phyloP scores from a whole-genome alignment of 805 yeast species.

The Cyberlindnera xishuangbannaensis region DNA sequence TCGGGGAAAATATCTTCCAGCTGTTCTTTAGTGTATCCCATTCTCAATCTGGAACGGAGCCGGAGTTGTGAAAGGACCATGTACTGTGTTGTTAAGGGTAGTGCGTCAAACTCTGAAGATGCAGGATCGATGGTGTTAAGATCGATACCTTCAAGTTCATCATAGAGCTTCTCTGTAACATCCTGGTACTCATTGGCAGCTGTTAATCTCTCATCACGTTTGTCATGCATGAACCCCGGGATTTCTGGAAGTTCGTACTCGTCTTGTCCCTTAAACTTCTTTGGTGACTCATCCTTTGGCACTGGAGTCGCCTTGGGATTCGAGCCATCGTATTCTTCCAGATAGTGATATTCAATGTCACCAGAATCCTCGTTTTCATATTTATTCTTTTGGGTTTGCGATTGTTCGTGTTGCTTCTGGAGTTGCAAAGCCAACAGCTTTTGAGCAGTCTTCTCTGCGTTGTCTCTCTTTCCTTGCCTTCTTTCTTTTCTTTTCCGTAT shows the following conservation, averaged over 20 bases:
- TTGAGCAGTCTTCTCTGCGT: slow-evolving; percentile 70
- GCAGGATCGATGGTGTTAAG: slow-evolving; percentile 76
- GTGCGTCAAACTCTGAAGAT: slow-evolving; percentile 64
- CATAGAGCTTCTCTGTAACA: slow-evolving; percentile 47
- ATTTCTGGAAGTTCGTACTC: slow-evolving; percentile 82
- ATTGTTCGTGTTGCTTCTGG: slow-evolving; percentile 35
- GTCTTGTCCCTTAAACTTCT: slow-evolving; percentile 50
- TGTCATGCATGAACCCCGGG: slow-evolving; percentile 45
- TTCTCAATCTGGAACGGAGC: slow-evolving; percentile 78
- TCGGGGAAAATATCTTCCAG: slow-evolving; percentile 75
- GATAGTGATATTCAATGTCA: too few species aligned
- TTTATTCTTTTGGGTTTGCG: background rate
- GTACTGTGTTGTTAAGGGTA: slow-evolving; percentile 86
- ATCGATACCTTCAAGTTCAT: slow-evolving; percentile 64
- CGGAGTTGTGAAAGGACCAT: slow-evolving; percentile 81
- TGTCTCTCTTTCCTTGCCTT: slow-evolving; percentile 67
- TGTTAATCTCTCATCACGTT: slow-evolving; percentile 66
- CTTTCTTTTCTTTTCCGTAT: slow-evolving; percentile 66
- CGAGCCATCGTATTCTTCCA: slow-evolving; percentile 11
- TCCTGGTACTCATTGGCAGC: slow-evolving; percentile 67
- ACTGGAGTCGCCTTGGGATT: slow-evolving; percentile 3
- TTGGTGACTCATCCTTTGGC: slow-evolving; percentile 1
- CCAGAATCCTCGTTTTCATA: too few species aligned
- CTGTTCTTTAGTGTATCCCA: slow-evolving; percentile 94
- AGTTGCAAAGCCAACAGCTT: slow-evolving; percentile 74